Percentiles rank a stretch among this genome's conserved stretches.
Conservation (phyloP, 768 basidiomycete species). For the Cyclocybe aegerita region DNA sequence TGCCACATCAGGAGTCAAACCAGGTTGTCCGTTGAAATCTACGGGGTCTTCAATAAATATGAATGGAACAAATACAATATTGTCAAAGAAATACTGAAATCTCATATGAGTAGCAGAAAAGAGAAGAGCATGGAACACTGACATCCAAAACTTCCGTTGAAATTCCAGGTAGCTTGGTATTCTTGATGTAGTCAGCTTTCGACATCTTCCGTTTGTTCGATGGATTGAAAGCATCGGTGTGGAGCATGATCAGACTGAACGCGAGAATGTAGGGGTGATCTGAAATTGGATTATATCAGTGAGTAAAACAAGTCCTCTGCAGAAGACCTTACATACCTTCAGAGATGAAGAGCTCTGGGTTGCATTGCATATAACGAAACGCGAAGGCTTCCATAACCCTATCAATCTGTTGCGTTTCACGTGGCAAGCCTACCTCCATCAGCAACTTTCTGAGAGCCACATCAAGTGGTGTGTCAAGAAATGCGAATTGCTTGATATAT, state of each 20-base stretch:
- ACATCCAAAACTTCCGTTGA: constrained; percentile 85
- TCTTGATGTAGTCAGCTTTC: constrained; percentile 91
- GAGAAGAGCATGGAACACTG: constrained; percentile 22
- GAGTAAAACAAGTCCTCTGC: not conserved
- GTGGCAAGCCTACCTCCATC: constrained; percentile 88
- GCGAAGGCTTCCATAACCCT: constrained; percentile 97
- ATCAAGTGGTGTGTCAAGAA: constrained; percentile 80
- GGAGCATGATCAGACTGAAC: constrained; percentile 97
- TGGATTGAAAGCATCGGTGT: constrained; percentile 98
- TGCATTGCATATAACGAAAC: constrained; percentile 77
- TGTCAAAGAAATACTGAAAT: constrained; percentile 89
- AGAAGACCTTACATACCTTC: constrained; percentile 57
- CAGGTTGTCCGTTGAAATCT: constrained; percentile 62
- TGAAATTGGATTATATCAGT: constrained; percentile 25
- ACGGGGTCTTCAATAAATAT: constrained; percentile 92
- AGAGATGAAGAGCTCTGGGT: constrained; percentile 75
- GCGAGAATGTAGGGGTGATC: constrained; percentile 96
- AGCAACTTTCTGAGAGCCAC: constrained; percentile 86
- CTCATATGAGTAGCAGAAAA: not conserved
- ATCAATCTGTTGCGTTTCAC: constrained; percentile 98
- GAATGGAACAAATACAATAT: constrained; percentile 94
- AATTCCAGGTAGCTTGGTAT: constrained; percentile 85
- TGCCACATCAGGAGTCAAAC: constrained; percentile 41
- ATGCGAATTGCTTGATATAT: constrained; percentile 79
- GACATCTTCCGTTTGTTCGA: constrained; percentile 98